Conservation (phyloP, 2,329 filamentous ascomycete species). For the Talaromyces sp. region DNA sequence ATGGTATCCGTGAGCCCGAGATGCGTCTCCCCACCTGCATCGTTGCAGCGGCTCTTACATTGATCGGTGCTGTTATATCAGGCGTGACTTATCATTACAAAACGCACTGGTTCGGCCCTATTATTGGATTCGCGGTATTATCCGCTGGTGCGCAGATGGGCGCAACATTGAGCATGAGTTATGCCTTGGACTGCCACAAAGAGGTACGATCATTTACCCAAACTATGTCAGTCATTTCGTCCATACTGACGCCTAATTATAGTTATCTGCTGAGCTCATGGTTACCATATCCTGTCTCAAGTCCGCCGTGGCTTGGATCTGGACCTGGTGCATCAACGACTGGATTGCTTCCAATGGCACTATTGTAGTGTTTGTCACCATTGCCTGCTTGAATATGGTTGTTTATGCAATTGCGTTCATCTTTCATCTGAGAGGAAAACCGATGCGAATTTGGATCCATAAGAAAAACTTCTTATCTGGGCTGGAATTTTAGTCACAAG, state of each 20-base stretch:
- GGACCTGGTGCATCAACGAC: constrained; percentile 27
- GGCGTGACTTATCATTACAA: not conserved
- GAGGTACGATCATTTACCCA: not conserved
- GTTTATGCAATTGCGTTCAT: not conserved
- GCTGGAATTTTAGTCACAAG: not conserved
- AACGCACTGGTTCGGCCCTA: not conserved
- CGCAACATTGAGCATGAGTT: not conserved
- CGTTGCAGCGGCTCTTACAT: not conserved
- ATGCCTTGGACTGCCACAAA: not conserved
- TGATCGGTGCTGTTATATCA: not conserved
- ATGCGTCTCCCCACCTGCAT: not conserved
- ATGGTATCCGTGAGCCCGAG: not conserved
- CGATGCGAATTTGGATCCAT: not conserved
- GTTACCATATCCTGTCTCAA: constrained; percentile 32
- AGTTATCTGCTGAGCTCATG: constrained; percentile 29
- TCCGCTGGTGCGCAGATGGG: not conserved
- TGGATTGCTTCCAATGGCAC: constrained; percentile 7
- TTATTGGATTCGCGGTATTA: not conserved
- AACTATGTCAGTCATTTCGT: not conserved
- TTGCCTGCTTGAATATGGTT: not conserved
- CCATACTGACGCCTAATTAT: not conserved
- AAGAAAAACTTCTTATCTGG: not conserved
- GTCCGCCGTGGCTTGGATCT: constrained; percentile 31
- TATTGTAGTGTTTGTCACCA: not conserved
- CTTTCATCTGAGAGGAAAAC: not conserved